Conservation (phyloP, 2,329 filamentous ascomycete species). For the Apiospora phragmitis region DNA sequence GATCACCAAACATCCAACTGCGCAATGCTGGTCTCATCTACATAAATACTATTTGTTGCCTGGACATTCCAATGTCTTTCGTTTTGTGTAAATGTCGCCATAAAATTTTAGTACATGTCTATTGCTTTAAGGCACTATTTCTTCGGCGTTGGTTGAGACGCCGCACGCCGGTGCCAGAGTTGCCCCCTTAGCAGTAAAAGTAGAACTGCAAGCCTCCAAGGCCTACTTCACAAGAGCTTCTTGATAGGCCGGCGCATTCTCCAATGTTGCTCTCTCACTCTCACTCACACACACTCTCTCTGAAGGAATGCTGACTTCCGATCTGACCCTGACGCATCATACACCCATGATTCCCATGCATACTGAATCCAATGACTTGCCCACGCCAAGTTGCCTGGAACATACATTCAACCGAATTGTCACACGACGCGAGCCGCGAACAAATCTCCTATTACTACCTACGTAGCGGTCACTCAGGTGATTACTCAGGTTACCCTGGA, state of each 20-base stretch:
- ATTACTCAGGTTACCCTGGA: neutral
- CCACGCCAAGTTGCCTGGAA: neutral
- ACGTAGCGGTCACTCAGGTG: neutral
- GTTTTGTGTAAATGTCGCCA: neutral
- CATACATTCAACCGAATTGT: neutral
- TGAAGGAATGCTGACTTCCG: too few species aligned
- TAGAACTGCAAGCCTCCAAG: neutral
- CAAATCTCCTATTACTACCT: neutral
- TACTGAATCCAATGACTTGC: too few species aligned
- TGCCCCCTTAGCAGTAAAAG: neutral
- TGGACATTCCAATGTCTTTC: neutral
- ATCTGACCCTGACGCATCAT: too few species aligned
- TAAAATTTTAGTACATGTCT: neutral
- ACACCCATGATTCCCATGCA: too few species aligned
- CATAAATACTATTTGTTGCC: neutral
- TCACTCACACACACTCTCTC: too few species aligned
- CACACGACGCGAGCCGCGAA: neutral
- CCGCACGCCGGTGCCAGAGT: neutral
- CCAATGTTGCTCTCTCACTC: neutral
- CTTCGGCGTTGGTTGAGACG: neutral
- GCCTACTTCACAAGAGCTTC: neutral
- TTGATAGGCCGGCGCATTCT: neutral
- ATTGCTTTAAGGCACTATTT: neutral
- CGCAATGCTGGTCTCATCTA: neutral
- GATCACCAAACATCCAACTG: neutral